phyloP scores from a whole-genome alignment of 2,329 filamentous ascomycete species.

The Aureobasidium pullulans region DNA sequence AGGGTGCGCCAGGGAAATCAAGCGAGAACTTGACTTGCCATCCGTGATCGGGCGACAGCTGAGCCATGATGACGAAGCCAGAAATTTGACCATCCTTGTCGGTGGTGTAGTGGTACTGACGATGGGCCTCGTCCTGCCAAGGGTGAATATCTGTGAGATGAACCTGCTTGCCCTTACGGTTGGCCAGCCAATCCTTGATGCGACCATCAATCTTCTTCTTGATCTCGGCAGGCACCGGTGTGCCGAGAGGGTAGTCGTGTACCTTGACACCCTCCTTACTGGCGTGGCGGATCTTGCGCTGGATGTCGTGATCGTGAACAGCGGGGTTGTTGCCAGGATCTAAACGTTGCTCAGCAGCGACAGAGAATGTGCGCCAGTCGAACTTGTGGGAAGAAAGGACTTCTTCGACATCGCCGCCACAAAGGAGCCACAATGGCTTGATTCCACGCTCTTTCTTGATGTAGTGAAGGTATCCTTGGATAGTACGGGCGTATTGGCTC shows the following conservation, averaged over 20 bases:
- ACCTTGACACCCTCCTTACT: slow-evolving; percentile 81
- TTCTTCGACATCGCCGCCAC: slow-evolving; percentile 70
- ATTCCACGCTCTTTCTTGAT: slow-evolving; percentile 63
- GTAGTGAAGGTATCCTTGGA: slow-evolving; percentile 66
- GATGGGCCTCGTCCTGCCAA: slow-evolving; percentile 76
- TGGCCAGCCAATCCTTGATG: slow-evolving; percentile 70
- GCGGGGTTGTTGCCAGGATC: slow-evolving; percentile 63
- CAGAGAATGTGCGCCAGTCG: slow-evolving; percentile 82
- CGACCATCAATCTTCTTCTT: slow-evolving; percentile 62
- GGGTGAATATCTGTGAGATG: slow-evolving; percentile 85
- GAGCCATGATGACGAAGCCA: slow-evolving; percentile 74
- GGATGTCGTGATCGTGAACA: slow-evolving; percentile 57
- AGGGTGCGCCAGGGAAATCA: slow-evolving; percentile 82
- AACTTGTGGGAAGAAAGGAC: slow-evolving; percentile 66
- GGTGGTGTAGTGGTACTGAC: slow-evolving; percentile 76
- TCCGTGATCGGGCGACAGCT: slow-evolving; percentile 71
- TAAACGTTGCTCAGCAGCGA: slow-evolving; percentile 81
- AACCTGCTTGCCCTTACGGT: slow-evolving; percentile 77
- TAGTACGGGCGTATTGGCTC: slow-evolving; percentile 66
- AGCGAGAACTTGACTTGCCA: slow-evolving; percentile 97
- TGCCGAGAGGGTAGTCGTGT: slow-evolving; percentile 60
- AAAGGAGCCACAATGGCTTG: slow-evolving; percentile 83
- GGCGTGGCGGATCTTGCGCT: slow-evolving; percentile 70
- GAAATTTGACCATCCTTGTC: slow-evolving; percentile 64
- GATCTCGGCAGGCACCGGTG: slow-evolving; percentile 57